Percentiles rank a stretch among this genome's conserved stretches.
Evolutionary conservation across 768 basidiomycete genomes (phyloP).

Genomic region (Omphalotus guepiniiformis): DNA sequence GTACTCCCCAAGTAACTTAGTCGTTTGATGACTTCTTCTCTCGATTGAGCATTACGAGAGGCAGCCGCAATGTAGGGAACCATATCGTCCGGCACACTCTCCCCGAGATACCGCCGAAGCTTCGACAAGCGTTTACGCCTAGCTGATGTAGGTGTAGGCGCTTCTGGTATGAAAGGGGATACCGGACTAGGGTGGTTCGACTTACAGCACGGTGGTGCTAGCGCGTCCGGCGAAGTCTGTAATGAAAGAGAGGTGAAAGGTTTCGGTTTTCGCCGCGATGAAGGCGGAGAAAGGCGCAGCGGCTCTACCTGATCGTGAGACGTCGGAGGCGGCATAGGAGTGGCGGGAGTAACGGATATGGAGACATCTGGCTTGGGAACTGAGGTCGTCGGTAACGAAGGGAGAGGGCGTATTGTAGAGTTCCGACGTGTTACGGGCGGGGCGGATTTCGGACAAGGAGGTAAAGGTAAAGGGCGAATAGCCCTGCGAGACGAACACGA

Average conservation of each 20-base stretch:
- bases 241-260: slow-evolving; percentile 12
- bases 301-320: too few species aligned
- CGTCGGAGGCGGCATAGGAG: not conserved
- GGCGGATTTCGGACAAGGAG: not conserved
- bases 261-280: not conserved
- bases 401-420: not conserved
- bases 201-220: not conserved
- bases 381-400: not conserved
- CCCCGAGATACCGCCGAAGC: slow-evolving; percentile 30
- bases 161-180: not conserved
- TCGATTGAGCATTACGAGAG: not conserved
- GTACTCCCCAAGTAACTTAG: not conserved
- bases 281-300: not conserved
- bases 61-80: slow-evolving; percentile 2
- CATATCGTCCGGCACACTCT: slow-evolving; percentile 23
- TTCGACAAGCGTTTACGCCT: slow-evolving; percentile 26
- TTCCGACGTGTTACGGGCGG: not conserved
- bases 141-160: slow-evolving; percentile 22
- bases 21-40: not conserved
- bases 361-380: not conserved
- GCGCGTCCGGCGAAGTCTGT: slow-evolving; percentile 12
- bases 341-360: not conserved
- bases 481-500: too few species aligned
- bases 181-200: not conserved
- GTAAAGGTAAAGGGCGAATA: not conserved